Conservation (phyloP, 306 rosid genomes). For the Lathyrus aphaca region DNA sequence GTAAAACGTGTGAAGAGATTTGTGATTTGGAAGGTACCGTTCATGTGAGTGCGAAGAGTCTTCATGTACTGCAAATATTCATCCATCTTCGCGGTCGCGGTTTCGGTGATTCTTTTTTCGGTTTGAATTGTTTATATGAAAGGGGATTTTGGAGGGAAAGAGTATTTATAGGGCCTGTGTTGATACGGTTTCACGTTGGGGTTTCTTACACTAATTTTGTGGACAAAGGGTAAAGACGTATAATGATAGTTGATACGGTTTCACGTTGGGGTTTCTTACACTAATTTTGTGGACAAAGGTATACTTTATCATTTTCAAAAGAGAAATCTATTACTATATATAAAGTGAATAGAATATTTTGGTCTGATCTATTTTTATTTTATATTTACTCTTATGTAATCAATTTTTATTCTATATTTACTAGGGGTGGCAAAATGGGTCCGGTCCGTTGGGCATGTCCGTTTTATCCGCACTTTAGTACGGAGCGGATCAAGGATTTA, state of each 20-base stretch:
- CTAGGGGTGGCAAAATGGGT: no score
- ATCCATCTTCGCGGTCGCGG: constrained; percentile 58
- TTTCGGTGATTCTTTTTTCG: constrained; percentile 1
- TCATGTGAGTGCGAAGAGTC: constrained; percentile 84
- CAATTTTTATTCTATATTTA: no score
- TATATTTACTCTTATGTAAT: no score
- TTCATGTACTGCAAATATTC: constrained; percentile 82
- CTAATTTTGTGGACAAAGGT: neutral
- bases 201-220: neutral
- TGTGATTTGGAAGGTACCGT: constrained; percentile 52
- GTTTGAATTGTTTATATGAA: neutral
- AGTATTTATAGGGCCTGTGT: neutral
- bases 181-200: neutral
- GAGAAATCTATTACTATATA: no score
- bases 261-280: neutral
- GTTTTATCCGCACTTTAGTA: no score
- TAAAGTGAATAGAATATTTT: no score
- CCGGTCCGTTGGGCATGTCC: no score
- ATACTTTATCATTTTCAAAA: no score
- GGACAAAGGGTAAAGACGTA: no score
- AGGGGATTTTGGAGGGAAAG: constrained; percentile 35
- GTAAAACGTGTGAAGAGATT: constrained; percentile 17
- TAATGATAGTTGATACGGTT: neutral
- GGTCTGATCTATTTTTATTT: no score
- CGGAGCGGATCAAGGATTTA: no score